Conservation (phyloP, 2,329 filamentous ascomycete genomes). For the Fusarium haematococcum region DNA sequence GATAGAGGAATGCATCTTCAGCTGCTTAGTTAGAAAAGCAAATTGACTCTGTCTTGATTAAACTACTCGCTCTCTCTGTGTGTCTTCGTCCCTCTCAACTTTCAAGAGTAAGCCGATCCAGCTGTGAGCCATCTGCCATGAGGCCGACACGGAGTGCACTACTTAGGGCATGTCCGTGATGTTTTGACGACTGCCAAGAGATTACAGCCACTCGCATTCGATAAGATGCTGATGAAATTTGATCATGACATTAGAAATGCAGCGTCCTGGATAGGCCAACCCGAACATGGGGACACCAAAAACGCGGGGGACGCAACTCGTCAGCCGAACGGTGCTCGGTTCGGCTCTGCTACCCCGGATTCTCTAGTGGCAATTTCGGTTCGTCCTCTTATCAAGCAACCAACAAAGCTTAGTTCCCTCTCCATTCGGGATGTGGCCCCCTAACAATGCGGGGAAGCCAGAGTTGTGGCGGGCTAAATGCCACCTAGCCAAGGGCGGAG, state of each 20-base stretch:
- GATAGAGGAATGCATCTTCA: not conserved
- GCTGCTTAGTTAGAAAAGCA: not conserved
- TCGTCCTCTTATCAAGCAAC: constrained; percentile 4
- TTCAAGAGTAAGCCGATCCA: not conserved
- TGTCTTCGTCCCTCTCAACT: not conserved
- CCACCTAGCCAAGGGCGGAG: not conserved
- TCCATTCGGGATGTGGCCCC: constrained; percentile 32
- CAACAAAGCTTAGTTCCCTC: constrained; percentile 15
- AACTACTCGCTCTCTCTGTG: not conserved
- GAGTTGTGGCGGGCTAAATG: not conserved
- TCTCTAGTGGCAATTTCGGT: constrained; percentile 21
- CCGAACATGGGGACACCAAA: not conserved
- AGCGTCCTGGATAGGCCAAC: not conserved
- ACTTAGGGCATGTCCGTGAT: not conserved
- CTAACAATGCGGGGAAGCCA: not conserved
- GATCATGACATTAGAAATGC: not conserved
- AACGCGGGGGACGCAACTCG: not conserved
- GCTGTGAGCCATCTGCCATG: not conserved
- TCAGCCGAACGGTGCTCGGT: constrained; percentile 17
- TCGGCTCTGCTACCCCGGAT: constrained; percentile 24
- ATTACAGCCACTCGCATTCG: not conserved
- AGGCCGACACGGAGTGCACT: not conserved
- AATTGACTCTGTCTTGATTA: not conserved
- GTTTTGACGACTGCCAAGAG: not conserved
- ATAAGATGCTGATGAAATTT: not conserved